Evolutionary conservation across 352 stramenopile genomes (phyloP), one percentile per base, ranked within the genome.

Genomic region (Phytophthora brassicae): DNA sequence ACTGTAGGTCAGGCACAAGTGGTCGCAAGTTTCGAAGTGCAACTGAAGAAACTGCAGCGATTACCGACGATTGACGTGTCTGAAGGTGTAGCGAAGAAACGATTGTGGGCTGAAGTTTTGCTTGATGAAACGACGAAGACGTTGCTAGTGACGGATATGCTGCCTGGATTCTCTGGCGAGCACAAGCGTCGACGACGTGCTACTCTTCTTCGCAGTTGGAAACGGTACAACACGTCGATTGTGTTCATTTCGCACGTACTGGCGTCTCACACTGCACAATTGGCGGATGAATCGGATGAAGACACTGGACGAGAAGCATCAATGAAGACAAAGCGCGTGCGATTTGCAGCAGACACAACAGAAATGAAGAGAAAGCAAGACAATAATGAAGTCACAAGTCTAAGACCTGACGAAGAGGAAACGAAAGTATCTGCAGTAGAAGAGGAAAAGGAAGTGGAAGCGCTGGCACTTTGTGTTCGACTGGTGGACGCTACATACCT

Each of bases 81-180:
- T 29, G 79, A 90, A 35, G 77, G 76, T 4, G 79, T 85, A 35
- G 16, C 56, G 14, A 85, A 85, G 31, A 86, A 78, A 41, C 70
- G 86, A 13, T 60, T 94, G 20, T 94, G 84, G 82, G 74, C 86
- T 19, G 82, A 92, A 74, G 83, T 94, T 4, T 41, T 84, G 26
- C 72, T 94, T 4, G 84, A 93, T 22, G 81, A 90, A 56, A 84
- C 86, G 6, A 89, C 84, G 2, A 94, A 94, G 60, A 91, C 82
- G 3, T 67, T 94, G 16, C 55, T 88, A 14, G 80, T 94, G 26
- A 94, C 83, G 4, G 86, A 94, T 65, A 84, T 92, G 65, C 67
- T 94, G 0, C 86, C 86, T 26, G 86, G 86, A 4, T 75, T 72
- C 31, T 94, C 86, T 4, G 76, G 72, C 0, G 86, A 91, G 22